A percentile compares a stretch with the other conserved stretches of the same genome.
These are phyloP conservation scores for Lecanosticta acicola DNA, from an alignment of 2,329 filamentous ascomycete species.

Conservation along the genomic window DNA sequence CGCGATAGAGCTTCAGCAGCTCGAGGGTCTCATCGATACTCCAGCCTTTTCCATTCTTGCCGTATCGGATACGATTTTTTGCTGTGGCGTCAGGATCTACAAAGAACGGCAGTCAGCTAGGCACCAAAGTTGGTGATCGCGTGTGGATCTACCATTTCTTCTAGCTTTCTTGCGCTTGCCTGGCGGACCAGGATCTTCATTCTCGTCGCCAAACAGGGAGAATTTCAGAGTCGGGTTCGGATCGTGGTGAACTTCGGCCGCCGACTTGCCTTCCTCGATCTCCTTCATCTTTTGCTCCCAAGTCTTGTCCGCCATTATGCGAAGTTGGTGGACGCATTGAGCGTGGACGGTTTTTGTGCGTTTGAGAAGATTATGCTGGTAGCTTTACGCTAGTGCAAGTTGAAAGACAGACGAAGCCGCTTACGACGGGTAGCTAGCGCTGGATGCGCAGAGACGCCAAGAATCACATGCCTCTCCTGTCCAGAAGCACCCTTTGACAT, in stretches of 20 bases:
- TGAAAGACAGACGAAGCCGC: too few species aligned
- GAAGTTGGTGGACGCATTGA: not conserved
- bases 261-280: not conserved
- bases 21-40: too few species aligned
- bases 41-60: too few species aligned
- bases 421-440: too few species aligned
- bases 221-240: not conserved
- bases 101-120: too few species aligned
- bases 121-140: not conserved
- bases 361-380: not conserved
- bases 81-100: not conserved
- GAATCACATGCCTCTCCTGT: too few species aligned
- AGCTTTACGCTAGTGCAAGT: not conserved
- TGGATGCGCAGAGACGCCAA: too few species aligned
- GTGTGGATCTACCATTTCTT: not conserved
- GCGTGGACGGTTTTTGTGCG: not conserved
- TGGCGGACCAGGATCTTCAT: not conserved
- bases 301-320: not conserved
- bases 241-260: not conserved
- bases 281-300: not conserved
- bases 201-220: not conserved
- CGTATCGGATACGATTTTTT: too few species aligned
- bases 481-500: too few species aligned
- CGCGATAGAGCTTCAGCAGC: too few species aligned
- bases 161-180: not conserved